A percentile compares a stretch with the other conserved stretches of the same genome.
Evolutionary conservation across 495 filamentous ascomycete genomes (phyloP).

Genomic region (Apiosordaria backusii): DNA sequence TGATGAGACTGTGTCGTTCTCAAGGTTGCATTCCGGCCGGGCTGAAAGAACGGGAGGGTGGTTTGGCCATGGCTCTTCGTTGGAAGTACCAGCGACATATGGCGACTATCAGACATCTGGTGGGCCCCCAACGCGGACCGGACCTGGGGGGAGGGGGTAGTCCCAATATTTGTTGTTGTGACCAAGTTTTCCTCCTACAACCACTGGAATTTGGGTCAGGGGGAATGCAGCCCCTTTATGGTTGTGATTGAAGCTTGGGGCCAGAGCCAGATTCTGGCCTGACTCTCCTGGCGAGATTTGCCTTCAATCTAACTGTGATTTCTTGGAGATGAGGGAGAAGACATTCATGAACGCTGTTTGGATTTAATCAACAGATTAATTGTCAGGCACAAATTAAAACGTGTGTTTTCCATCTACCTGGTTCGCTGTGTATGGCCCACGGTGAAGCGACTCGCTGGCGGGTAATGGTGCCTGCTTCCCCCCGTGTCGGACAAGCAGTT

Average conservation of each 20-base stretch:
- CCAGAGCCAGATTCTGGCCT: background rate
- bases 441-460: background rate
- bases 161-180: constrained; percentile 7
- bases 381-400: constrained; percentile 22
- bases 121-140: background rate
- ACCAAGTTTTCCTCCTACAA: constrained; percentile 26
- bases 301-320: constrained; percentile 20
- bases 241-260: background rate
- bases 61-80: background rate
- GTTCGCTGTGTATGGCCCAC: constrained; percentile 8
- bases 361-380: constrained; percentile 20
- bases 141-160: constrained; percentile 3
- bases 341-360: constrained; percentile 6
- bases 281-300: constrained; percentile 5
- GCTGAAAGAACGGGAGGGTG: constrained; percentile 1
- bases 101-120: background rate
- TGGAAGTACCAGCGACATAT: constrained; percentile 14
- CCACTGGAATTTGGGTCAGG: constrained; percentile 9
- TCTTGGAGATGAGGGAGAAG: constrained; percentile 24
- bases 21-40: constrained; percentile 21
- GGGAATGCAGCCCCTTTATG: constrained; percentile 19
- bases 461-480: constrained; percentile 9
- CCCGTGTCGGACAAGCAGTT: background rate
- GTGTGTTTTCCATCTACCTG: constrained; percentile 5
- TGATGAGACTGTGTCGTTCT: background rate